Base-by-base conservation (phyloP, 108 stramenopile genomes). In the Cyclotella atomus region DNA sequence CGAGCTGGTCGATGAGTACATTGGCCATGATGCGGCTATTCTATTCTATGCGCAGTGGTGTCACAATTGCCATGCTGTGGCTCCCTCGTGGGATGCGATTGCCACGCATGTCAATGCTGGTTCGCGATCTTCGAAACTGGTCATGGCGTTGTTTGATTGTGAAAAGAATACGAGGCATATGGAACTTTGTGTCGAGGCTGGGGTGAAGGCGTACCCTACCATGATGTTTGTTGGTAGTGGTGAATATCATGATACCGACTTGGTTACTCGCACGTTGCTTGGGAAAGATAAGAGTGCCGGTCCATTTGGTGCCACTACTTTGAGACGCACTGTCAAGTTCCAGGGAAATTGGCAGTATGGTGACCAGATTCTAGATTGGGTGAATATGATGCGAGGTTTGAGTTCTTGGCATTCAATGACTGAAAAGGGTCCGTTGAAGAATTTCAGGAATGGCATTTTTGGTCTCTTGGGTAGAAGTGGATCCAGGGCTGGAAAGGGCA, bases 101-200 rank as follows among this genome's bases (percentile, higher is more conserved):
- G 90, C 85, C 7, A 66, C 77, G 24, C 64, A 84, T 38, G 25
- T 90, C 44, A 36, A 87, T 45, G 93, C 93, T 10, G 93, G 90
- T 52, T 76, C 70, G 0, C 43, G n/a, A 0, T 44, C 76, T 14
- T 84, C 85, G 28, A 69, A 80, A 21, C 41, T 94, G 10, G 68
- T 94, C 49, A 84, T 94, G 93, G 89, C 88, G 6, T 46, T 90
- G 16, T 91, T 94, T 70, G 90, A 94, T 74, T 94, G 93, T 52
- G 93, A 94, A 66, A 47, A 74, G 47, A 66, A 87, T 69, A n/a
- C 67, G 4, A 45, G 71, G 17, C 93, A 91, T 61, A 54, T 59
- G 43, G 36, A 70, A 66, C 35, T 94, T 0, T 94, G 93, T 63
- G 20, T 38, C 3, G 72, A 82, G 10, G 81, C 77, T 0, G 84